Conservation (phyloP, 192 early-diverging fungal genomes). For the Coemansia sp. region DNA sequence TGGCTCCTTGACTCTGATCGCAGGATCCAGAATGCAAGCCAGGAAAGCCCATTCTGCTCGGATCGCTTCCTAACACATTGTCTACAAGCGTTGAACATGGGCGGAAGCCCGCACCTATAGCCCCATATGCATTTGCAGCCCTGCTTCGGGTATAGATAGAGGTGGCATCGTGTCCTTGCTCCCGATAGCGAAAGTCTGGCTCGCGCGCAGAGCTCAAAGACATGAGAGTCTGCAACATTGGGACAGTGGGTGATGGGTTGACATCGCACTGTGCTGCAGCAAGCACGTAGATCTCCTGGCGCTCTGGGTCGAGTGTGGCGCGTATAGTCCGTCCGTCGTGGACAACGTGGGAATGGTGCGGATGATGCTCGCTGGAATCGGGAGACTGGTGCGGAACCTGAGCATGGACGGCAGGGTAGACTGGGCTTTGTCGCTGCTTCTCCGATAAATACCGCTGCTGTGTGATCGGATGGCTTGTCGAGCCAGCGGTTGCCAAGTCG, state of each 20-base stretch:
- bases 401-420: conserved; percentile 7
- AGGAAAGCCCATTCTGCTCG: not conserved
- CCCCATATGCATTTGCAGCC: not conserved
- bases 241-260: conserved; percentile 5
- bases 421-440: conserved; percentile 26
- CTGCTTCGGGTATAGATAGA: conserved; percentile 10
- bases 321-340: conserved; percentile 55
- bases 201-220: conserved; percentile 13
- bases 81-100: conserved; percentile 40
- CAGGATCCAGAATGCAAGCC: not conserved
- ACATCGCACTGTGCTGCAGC: conserved; percentile 40
- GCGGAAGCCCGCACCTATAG: conserved; percentile 26
- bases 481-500: conserved; percentile 14
- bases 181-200: conserved; percentile 6
- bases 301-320: conserved; percentile 74
- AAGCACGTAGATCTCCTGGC: conserved; percentile 86
- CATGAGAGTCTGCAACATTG: conserved; percentile 25
- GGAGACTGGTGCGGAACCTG: conserved; percentile 15
- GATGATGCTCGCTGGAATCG: conserved; percentile 20
- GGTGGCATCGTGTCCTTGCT: conserved; percentile 7
- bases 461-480: conserved; percentile 30
- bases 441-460: conserved; percentile 43
- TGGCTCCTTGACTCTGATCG: not conserved
- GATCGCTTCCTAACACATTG: conserved; percentile 10
- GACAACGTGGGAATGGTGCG: conserved; percentile 39